phyloP scores from a whole-genome alignment of 225 moss, liverwort and hornwort genomes.

The Physcomitrium patens region DNA sequence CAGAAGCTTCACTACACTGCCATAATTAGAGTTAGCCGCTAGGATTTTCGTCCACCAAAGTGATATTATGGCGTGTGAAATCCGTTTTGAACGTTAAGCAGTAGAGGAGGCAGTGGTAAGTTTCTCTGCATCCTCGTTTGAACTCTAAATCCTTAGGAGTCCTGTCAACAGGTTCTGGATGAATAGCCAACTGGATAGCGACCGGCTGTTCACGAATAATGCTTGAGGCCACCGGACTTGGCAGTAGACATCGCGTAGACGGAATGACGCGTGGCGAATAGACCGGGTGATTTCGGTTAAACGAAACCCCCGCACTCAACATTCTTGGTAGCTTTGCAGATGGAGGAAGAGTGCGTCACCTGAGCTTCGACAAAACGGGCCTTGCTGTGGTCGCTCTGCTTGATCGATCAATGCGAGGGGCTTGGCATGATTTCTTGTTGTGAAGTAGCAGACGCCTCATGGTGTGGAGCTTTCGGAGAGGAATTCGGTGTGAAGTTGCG shows the following conservation, averaged over 20 bases:
- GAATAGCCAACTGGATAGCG: neutral
- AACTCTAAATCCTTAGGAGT: neutral
- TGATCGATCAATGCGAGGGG: conserved; percentile 2
- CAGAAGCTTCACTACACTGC: too few relatives aligned
- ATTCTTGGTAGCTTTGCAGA: neutral
- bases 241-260: neutral
- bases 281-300: conserved; percentile 12
- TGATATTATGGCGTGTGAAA: too few relatives aligned
- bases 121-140: neutral
- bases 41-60: too few relatives aligned
- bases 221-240: neutral
- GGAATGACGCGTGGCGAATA: neutral
- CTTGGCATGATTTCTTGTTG: neutral
- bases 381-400: neutral
- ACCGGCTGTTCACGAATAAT: neutral
- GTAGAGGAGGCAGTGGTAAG: too few relatives aligned
- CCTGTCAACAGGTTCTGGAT: neutral
- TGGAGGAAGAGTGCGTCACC: neutral
- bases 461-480: neutral
- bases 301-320: neutral
- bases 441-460: neutral
- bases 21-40: too few relatives aligned
- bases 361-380: neutral
- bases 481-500: conserved; percentile 22
- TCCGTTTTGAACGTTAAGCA: too few relatives aligned